Evolutionary conservation across 352 stramenopile genomes (phyloP).

Genomic region (Blastocystis hominis): DNA sequence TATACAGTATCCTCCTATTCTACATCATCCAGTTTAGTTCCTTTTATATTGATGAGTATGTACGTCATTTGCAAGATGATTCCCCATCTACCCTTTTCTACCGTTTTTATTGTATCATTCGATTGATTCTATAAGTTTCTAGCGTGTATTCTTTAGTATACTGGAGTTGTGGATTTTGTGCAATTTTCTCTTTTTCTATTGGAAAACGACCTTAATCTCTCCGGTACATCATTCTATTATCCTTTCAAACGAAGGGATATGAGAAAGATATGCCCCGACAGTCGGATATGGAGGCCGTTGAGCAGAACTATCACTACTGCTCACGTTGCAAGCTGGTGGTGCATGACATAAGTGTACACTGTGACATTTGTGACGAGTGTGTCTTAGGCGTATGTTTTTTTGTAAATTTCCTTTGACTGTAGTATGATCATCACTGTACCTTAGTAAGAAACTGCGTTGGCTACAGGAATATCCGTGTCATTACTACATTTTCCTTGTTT

Average conservation of each 20-base stretch:
- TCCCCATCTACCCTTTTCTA: neutral
- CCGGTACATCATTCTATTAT: neutral
- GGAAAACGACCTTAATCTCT: slow-evolving; percentile 1
- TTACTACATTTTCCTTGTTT: neutral
- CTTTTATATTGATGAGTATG: neutral
- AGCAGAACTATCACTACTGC: neutral
- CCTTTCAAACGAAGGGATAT: neutral
- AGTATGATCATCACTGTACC: slow-evolving; percentile 51
- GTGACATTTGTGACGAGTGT: slow-evolving; percentile 25
- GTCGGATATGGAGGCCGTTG: neutral
- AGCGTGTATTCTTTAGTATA: neutral
- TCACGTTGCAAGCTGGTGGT: neutral
- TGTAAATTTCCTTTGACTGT: neutral
- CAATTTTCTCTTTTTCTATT: slow-evolving; percentile 30
- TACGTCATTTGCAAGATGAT: neutral
- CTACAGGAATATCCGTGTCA: neutral
- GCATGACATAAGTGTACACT: neutral
- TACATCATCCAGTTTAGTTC: neutral
- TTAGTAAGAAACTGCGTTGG: slow-evolving; percentile 30
- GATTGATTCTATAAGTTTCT: neutral
- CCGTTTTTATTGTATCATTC: neutral
- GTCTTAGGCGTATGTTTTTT: neutral
- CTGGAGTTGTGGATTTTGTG: neutral
- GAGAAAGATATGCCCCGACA: neutral
- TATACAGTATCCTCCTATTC: too few species aligned